Conservation (phyloP, 225 moss, liverwort and hornwort genomes). For the Sphagnum tenellum region DNA sequence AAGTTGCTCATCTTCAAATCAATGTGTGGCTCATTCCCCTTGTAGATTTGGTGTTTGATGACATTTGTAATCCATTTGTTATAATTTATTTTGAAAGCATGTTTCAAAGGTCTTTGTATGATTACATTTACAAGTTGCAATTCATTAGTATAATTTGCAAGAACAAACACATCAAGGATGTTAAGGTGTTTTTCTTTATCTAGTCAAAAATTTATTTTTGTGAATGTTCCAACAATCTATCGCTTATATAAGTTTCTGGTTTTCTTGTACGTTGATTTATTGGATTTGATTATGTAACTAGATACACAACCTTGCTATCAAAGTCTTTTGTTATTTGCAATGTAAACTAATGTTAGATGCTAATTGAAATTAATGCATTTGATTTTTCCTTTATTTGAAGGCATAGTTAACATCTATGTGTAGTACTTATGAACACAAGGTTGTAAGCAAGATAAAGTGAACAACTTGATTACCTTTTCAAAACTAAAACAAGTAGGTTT, state of each 20-base stretch:
- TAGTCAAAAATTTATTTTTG: neutral
- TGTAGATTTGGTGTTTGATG: too few relatives aligned
- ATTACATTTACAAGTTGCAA: neutral
- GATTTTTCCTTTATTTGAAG: neutral
- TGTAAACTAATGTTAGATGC: neutral
- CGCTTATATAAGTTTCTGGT: neutral
- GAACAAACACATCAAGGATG: neutral
- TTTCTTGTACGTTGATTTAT: neutral
- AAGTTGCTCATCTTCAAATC: too few relatives aligned
- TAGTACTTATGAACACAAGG: neutral
- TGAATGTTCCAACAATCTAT: neutral
- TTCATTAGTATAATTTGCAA: neutral
- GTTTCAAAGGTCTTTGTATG: neutral
- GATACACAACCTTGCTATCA: neutral
- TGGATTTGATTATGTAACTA: neutral
- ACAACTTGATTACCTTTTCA: too few relatives aligned
- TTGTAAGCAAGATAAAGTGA: too few relatives aligned
- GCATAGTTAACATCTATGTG: neutral
- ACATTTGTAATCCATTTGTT: neutral
- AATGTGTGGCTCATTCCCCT: too few relatives aligned
- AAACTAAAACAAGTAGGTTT: too few relatives aligned
- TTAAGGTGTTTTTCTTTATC: neutral
- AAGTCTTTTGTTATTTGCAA: neutral
- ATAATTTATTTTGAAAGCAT: neutral
- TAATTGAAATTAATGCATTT: neutral